phyloP scores from a whole-genome alignment of 495 filamentous ascomycete genomes.

The Penicillium subrubescens region DNA sequence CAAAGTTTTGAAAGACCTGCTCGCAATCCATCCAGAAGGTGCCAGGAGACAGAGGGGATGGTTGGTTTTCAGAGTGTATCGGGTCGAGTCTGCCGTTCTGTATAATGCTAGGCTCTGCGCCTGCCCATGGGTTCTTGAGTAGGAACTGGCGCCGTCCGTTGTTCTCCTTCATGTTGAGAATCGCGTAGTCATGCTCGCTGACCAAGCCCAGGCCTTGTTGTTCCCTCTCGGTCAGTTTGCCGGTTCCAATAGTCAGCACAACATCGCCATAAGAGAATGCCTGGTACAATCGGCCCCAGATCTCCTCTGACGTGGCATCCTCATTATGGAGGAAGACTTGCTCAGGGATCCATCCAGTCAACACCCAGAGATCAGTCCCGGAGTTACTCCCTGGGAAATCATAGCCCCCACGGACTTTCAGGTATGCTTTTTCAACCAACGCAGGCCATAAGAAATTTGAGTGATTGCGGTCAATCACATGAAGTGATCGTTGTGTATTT shows the following conservation, averaged over 20 bases:
- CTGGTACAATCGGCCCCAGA: conserved; percentile 78
- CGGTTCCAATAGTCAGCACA: conserved; percentile 87
- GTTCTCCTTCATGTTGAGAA: conserved; percentile 74
- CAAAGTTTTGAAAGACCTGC: conserved; percentile 84
- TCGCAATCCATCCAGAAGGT: conserved; percentile 91
- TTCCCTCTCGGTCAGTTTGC: conserved; percentile 69
- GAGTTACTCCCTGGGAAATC: conserved; percentile 99
- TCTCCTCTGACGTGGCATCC: conserved; percentile 68
- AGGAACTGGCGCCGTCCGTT: conserved; percentile 67
- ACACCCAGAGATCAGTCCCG: conserved; percentile 84
- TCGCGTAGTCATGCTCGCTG: conserved; percentile 91
- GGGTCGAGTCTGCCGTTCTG: conserved; percentile 14
- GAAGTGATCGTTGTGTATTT: conserved; percentile 67
- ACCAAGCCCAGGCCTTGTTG: conserved; percentile 80
- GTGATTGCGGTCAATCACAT: conserved; percentile 87
- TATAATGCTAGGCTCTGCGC: conserved; percentile 50
- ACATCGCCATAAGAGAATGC: conserved; percentile 80
- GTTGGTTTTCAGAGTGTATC: conserved; percentile 10
- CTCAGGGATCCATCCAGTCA: conserved; percentile 96
- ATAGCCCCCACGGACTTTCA: conserved; percentile 96
- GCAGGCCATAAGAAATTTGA: conserved; percentile 84
- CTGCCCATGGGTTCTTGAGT: conserved; percentile 95
- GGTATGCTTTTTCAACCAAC: conserved; percentile 91
- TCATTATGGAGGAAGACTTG: conserved; percentile 88
- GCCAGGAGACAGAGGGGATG: conserved; percentile 54